A percentile compares a stretch with the other conserved stretches of the same genome.
Evolutionary conservation across 148 eudicot species (phyloP).

Genomic region (Pharnaceum exiguum): DNA sequence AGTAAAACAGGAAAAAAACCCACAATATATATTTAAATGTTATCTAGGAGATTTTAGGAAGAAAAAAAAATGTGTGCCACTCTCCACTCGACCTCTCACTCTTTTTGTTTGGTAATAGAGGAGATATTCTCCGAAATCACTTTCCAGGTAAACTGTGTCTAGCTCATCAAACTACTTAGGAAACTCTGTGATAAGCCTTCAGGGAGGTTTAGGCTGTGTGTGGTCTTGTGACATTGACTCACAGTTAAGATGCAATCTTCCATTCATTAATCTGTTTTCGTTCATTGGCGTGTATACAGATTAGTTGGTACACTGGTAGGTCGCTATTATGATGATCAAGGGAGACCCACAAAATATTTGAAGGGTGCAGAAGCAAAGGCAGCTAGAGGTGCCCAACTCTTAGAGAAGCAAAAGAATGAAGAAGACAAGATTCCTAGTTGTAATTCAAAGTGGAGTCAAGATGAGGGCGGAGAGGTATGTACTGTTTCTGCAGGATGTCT

Average conservation of each 20-base stretch:
- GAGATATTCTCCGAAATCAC: too few relatives aligned
- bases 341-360: slow-evolving; percentile 74
- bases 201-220: not conserved
- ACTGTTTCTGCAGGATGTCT: not conserved
- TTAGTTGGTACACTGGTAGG: slow-evolving; percentile 77
- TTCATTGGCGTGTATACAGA: slow-evolving; percentile 30
- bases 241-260: not conserved
- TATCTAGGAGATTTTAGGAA: too few relatives aligned
- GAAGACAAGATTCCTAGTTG: slow-evolving; percentile 71
- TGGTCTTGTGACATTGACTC: not conserved
- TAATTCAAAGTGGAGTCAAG: slow-evolving; percentile 91
- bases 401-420: slow-evolving; percentile 81
- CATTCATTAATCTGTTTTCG: not conserved
- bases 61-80: too few relatives aligned
- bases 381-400: slow-evolving; percentile 82
- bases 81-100: too few relatives aligned
- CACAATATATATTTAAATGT: too few relatives aligned
- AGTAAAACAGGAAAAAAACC: too few relatives aligned
- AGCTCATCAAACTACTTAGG: too few relatives aligned
- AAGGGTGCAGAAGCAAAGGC: slow-evolving; percentile 95
- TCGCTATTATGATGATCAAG: slow-evolving; percentile 65
- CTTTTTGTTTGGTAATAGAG: too few relatives aligned
- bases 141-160: too few relatives aligned
- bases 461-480: slow-evolving; percentile 88
- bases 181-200: too few relatives aligned